Conservation (phyloP, 495 filamentous ascomycete genomes). For the Saxispiralis lemnorum region DNA sequence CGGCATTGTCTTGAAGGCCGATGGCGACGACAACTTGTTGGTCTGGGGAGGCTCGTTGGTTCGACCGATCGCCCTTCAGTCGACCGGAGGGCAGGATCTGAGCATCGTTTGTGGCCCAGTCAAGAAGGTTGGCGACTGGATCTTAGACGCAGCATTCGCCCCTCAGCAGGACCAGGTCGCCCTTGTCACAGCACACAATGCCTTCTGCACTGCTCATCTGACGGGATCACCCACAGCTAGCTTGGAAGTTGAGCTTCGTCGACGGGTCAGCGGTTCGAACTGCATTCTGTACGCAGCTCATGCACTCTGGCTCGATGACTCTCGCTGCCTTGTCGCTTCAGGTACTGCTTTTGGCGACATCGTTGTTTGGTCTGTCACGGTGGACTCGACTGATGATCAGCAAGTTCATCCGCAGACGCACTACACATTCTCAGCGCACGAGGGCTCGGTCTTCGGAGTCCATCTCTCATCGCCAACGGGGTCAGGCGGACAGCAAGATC, state of each 20-base stretch:
- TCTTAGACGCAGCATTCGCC: slow-evolving; percentile 51
- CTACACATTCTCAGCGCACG: slow-evolving; percentile 67
- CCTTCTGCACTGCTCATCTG: slow-evolving; percentile 28
- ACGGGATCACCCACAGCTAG: not conserved
- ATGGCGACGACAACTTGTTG: not conserved
- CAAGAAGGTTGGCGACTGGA: slow-evolving; percentile 52
- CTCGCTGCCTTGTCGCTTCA: slow-evolving; percentile 54
- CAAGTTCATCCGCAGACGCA: slow-evolving; percentile 29
- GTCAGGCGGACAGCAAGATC: slow-evolving; percentile 20
- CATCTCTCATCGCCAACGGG: slow-evolving; percentile 47
- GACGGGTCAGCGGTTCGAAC: slow-evolving; percentile 48
- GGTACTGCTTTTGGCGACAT: slow-evolving; percentile 92
- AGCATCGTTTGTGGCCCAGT: slow-evolving; percentile 9
- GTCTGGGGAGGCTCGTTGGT: slow-evolving; percentile 20
- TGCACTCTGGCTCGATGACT: slow-evolving; percentile 37
- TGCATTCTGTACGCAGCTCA: slow-evolving; percentile 82
- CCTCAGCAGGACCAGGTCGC: slow-evolving; percentile 20
- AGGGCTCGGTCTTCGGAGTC: slow-evolving; percentile 85
- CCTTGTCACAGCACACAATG: slow-evolving; percentile 75
- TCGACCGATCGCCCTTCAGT: slow-evolving; percentile 1
- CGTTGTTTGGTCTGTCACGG: slow-evolving; percentile 60
- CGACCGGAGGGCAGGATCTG: not conserved
- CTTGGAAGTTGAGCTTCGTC: slow-evolving; percentile 8
- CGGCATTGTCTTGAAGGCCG: slow-evolving; percentile 34
- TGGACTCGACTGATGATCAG: slow-evolving; percentile 7